Conservation (phyloP, 345 rosid genomes). For the sweet orange (Citrus sinensis) region DNA sequence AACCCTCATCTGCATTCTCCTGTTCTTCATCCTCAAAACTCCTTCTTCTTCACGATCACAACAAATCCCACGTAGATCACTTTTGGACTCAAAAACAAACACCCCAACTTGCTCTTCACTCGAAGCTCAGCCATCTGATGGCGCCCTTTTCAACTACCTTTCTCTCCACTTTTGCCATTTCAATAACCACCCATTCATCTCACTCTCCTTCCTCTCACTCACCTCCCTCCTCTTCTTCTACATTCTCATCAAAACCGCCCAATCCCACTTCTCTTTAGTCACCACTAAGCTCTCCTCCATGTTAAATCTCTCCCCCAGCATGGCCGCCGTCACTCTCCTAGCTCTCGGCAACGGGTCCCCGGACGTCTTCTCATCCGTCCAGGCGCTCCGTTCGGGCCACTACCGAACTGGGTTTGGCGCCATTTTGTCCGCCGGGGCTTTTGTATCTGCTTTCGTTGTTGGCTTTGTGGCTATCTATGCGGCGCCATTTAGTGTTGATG, state of each 20-base stretch:
- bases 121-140: conserved; percentile 27
- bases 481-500: conserved; percentile 72
- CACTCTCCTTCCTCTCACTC: conserved; percentile 55
- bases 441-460: conserved; percentile 90
- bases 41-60: conserved; percentile 15
- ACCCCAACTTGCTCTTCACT: conserved; percentile 30
- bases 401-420: conserved; percentile 92
- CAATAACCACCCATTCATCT: conserved; percentile 35
- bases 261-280: conserved; percentile 84
- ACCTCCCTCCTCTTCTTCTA: conserved; percentile 70
- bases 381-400: conserved; percentile 79
- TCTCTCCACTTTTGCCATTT: conserved; percentile 67
- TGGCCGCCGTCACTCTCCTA: conserved; percentile 90
- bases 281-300: conserved; percentile 77
- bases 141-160: conserved; percentile 52
- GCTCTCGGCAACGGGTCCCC: conserved; percentile 97
- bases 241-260: conserved; percentile 92
- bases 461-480: conserved; percentile 92
- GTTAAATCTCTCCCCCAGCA: conserved; percentile 73
- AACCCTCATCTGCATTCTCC: conserved; percentile 40
- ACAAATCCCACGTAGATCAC: conserved; percentile 45
- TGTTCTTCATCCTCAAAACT: conserved; percentile 42
- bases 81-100: conserved; percentile 19
- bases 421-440: conserved; percentile 83
- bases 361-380: conserved; percentile 82